Base-by-base conservation (phyloP, 1,139 yeast species). In the Saccharomyces hybrid region DNA sequence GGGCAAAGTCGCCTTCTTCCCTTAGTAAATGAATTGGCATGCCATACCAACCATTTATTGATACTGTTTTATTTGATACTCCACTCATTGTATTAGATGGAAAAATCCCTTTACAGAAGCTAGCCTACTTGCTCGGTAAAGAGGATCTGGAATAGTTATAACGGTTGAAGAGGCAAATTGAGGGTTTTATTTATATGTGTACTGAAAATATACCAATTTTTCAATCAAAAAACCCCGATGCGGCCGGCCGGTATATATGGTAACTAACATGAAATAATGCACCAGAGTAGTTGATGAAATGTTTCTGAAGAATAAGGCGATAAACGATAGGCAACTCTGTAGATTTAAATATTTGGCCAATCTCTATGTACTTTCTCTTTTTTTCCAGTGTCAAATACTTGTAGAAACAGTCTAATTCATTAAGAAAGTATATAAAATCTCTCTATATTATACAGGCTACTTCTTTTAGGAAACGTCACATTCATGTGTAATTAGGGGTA, bases 401-500 rank as follows among this genome's bases (percentile, higher is more conserved):
- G 11, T 19, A 9, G 13, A 7, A 8, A 9, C n/a, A 11, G 44
- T 8, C 11, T 16, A 7, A 38, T 9, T 16, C 13, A 38, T 19
- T 25, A 38, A 38, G 44, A 38, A 38, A 38, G 26, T 38, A 38
- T 38, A 19, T 38, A 38, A 16, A 19, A 16, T 38, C 8, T 16
- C 13, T 14, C 25, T 38, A 19, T 11, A 19, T 11, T 19, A 11
- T 16, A 19, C 19, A 6, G 38, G 5, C 9, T 9, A 16, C 31
- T 16, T 38, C 44, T 38, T 9, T 8, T 5, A 16, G 13, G 44
- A 6, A 6, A 19, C n/a, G 19, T 19, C n/a, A 6, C 44, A 9
- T 25, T 47, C 46, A 64, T n/a, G 61, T 61, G 48, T 65, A 65
- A 11, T 65, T 54, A 9, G 68, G 67, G 3, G 69, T 61, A 16